Evolutionary conservation across 2,329 filamentous ascomycete genomes (phyloP).

Genomic region (Penicillium sp.): DNA sequence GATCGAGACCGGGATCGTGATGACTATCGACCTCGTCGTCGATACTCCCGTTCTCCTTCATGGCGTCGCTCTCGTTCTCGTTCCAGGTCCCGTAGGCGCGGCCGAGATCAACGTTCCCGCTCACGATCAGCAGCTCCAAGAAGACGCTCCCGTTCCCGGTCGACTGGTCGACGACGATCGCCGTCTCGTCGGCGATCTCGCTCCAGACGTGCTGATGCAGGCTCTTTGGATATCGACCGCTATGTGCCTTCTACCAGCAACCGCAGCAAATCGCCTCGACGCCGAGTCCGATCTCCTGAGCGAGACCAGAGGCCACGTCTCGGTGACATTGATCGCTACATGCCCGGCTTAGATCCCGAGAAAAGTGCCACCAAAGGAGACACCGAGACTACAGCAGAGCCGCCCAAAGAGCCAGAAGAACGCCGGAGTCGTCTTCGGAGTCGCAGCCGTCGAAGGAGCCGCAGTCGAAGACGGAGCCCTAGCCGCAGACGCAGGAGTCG

Average conservation of each 20-base stretch:
- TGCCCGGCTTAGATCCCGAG: conserved; percentile 35
- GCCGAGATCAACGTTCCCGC: conserved; percentile 13
- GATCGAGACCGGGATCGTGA: conserved; percentile 20
- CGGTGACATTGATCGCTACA: conserved; percentile 43
- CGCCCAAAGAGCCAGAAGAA: conserved; percentile 21
- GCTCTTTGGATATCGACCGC: conserved; percentile 40
- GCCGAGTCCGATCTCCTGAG: conserved; percentile 35
- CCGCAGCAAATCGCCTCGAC: conserved; percentile 39
- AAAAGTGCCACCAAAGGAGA: conserved; percentile 15
- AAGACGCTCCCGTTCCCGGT: conserved; percentile 20
- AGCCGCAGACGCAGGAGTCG: conserved; percentile 17
- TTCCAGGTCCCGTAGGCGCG: conserved; percentile 4
- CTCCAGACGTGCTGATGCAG: conserved; percentile 27
- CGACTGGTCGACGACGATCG: conserved; percentile 25
- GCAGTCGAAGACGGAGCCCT: conserved; percentile 16
- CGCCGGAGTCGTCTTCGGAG: conserved; percentile 18
- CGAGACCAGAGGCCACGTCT: conserved; percentile 31
- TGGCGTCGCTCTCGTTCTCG: conserved; percentile 17
- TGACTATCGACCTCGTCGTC: conserved; percentile 24
- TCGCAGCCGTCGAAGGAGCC: conserved; percentile 14
- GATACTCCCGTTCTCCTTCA: conserved; percentile 23
- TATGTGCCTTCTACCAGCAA: conserved; percentile 40
- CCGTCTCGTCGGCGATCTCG: conserved; percentile 30
- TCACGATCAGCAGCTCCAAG: conserved; percentile 18
- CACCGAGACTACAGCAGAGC: neutral